Evolutionary conservation across 306 rosid genomes (phyloP), one percentile per base, ranked within the genome.

Genomic region (Prunus mira): DNA sequence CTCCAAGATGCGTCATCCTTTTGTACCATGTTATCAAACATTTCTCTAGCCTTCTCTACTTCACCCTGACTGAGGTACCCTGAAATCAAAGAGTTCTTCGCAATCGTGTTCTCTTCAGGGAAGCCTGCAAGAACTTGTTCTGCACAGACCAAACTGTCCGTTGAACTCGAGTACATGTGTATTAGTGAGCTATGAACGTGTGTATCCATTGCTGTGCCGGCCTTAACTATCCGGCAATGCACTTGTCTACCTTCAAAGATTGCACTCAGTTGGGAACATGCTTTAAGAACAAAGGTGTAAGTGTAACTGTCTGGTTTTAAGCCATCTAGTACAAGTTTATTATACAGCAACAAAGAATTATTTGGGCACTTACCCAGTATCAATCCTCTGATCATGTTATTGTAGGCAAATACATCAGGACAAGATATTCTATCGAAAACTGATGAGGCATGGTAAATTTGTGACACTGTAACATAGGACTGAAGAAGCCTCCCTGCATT

Each of bases 1-100:
- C 88, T 88, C 87, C 86, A 88, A 55, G 89, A 80, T 63, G 87
- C 87, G 28, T 65, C 83, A 77, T 88, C 91, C 77, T 78, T 85
- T 25, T 54, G 46, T 20, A 9, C 51, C 78, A 85, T 76, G 38
- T 73, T 46, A 28, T 85, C 86, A 52, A 88, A 85, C 74, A 80
- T 50, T 22, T 50, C 32, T 24, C 86, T 52, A 49, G 89, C 91
- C 38, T 74, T 71, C 10, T 76, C 84, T 6, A 81, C 77, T 22
- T 74, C 74, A 6, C 89, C 87, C 58, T 70, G 71, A 9, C 74
- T 67, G n/a, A 85, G 64, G 67, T 82, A 88, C 38, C 91, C 91
- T 0, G 89, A 83, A 49, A 88, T 70, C 62, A 85, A 76, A 4
- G 87, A 75, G 73, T 88, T 88, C 62, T 79, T 65, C 6, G 81